These are phyloP conservation scores for Fusarium begoniae DNA, from an alignment of 2,329 filamentous ascomycete species.

Conservation along the genomic window DNA sequence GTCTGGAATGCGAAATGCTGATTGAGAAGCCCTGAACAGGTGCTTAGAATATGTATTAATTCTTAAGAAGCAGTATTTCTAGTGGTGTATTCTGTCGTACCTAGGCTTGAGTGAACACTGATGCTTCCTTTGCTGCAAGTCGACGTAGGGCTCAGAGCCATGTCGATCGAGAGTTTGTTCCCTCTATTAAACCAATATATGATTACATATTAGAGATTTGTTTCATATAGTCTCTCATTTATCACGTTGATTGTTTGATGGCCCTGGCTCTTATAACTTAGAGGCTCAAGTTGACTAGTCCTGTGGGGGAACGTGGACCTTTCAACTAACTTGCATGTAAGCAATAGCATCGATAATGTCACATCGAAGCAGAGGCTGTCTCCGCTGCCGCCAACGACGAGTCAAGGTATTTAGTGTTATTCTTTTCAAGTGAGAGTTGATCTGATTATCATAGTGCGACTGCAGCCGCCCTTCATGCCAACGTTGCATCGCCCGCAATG, in stretches of 20 bases:
- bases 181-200: neutral
- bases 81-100: neutral
- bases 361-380: slow-evolving; percentile 45
- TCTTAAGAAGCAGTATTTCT: neutral
- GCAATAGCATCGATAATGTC: slow-evolving; percentile 25
- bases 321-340: neutral
- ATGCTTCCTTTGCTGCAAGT: neutral
- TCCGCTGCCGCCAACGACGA: slow-evolving; percentile 45
- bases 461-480: slow-evolving; percentile 47
- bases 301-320: slow-evolving; percentile 15
- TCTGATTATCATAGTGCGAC: slow-evolving; percentile 42
- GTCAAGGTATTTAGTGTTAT: slow-evolving; percentile 35
- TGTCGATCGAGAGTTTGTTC: neutral
- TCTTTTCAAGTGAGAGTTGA: too few relatives aligned
- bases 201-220: too few relatives aligned
- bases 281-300: neutral
- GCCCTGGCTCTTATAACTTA: neutral
- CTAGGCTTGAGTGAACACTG: neutral
- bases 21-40: too few relatives aligned
- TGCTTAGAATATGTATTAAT: neutral
- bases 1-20: neutral
- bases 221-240: neutral
- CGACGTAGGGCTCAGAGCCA: too few relatives aligned
- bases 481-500: slow-evolving; percentile 49
- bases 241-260: neutral